Evolutionary conservation across 78 protist species (phyloP).

Genomic region (Speleostelium caveatum): DNA sequence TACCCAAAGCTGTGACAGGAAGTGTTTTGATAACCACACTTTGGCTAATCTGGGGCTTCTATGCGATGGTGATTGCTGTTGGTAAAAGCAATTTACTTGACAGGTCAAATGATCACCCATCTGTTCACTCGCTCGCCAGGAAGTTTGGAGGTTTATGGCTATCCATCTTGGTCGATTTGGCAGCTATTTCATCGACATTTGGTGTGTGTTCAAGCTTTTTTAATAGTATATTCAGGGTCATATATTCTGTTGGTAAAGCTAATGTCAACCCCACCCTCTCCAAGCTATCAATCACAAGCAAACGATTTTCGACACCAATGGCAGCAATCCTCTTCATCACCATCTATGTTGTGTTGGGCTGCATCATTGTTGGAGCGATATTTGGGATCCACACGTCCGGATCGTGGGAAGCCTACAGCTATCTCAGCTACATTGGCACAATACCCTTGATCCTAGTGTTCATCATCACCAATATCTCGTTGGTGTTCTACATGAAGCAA

Average conservation of each 20-base stretch:
- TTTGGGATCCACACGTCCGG: neutral
- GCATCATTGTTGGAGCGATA: neutral
- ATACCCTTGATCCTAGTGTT: slow-evolving; percentile 33
- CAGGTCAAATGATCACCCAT: neutral
- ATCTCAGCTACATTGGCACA: slow-evolving; percentile 25
- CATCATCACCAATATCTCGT: slow-evolving; percentile 43
- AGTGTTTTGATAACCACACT: slow-evolving; percentile 13
- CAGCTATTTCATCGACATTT: slow-evolving; percentile 31
- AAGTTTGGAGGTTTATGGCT: slow-evolving; percentile 21
- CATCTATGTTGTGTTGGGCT: neutral
- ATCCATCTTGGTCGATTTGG: slow-evolving; percentile 7
- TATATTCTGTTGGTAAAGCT: slow-evolving; percentile 52
- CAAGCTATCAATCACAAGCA: neutral
- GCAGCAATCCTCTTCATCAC: slow-evolving; percentile 18
- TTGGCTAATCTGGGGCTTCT: slow-evolving; percentile 51
- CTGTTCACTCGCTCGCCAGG: neutral
- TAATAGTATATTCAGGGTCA: slow-evolving; percentile 13
- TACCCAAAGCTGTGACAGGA: slow-evolving; percentile 27
- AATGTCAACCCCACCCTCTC: neutral
- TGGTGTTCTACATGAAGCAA: slow-evolving; percentile 17
- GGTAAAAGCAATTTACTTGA: slow-evolving; percentile 14
- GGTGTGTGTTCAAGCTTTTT: slow-evolving; percentile 5
- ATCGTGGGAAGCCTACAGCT: slow-evolving; percentile 25
- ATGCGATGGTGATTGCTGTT: slow-evolving; percentile 19
- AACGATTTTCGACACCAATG: slow-evolving; percentile 26